Evolutionary conservation across 2,329 filamentous ascomycete species (phyloP), one percentile per base, ranked within the genome.

Genomic region (Biscogniauxia mediterranea): DNA sequence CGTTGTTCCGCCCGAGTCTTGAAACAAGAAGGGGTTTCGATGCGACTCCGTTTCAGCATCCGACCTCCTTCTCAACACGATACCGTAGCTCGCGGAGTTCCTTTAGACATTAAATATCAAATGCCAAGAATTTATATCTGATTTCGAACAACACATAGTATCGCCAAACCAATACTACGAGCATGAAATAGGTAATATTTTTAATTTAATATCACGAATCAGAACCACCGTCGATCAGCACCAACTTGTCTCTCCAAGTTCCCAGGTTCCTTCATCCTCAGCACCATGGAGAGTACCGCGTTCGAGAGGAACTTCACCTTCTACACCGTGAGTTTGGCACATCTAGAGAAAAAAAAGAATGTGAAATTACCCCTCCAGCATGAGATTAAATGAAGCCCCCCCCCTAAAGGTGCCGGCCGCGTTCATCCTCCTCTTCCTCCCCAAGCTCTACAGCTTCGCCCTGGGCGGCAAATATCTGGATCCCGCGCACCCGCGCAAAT

Each of bases 381-480:
- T 5, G 23, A 23, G 23, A n/a, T n/a, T n/a, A 23, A 32, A 2
- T 32, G 2, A 32, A 8, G 11, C 28, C 2, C 7, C 28, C 28
- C 28, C 28, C 23, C 23, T 3, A 23, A 23, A 65, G 63, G 57
- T 65, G 13, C 63, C 63, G 8, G 61, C 59, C 11, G 63, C 63
- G 17, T 65, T 65, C 50, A 53, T 65, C 20, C 56, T 65, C 3
- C 55, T 65, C 1, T 65, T 63, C 55, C 51, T 65, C 17, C 63
- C 61, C 1, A 65, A 65, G 55, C 52, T 64, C 21, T 64, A 63
- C 52, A 65, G 63, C 57, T 61, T 64, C 52, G 54, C 55, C 11
- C 46, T 65, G 1, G 61, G 61, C 1, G 54, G 62, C 23, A 54
- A 55, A 17, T 61, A 64, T 49, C 52, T 65, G 8, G 59, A 65